phyloP scores from a whole-genome alignment of 805 yeast genomes.

The Ogataea philodendri region DNA sequence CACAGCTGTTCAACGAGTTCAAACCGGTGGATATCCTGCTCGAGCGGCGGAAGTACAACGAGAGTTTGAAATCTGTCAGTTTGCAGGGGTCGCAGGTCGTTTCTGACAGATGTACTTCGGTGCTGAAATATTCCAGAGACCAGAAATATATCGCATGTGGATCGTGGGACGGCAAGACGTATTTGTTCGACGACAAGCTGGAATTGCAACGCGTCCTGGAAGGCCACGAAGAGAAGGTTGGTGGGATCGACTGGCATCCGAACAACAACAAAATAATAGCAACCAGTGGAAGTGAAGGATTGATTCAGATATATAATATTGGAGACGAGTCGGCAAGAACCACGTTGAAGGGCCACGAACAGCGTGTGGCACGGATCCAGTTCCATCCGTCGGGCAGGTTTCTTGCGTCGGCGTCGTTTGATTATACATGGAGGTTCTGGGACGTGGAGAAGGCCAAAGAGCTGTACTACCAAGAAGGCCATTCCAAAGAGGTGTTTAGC shows the following conservation, averaged over 20 bases:
- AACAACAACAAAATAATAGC: conserved; percentile 26
- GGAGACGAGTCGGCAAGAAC: conserved; percentile 7
- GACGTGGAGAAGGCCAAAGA: conserved; percentile 53
- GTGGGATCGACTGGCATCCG: conserved; percentile 64
- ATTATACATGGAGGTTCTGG: conserved; percentile 88
- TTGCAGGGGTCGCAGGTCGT: conserved; percentile 68
- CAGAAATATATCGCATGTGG: conserved; percentile 53
- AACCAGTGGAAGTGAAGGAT: conserved; percentile 48
- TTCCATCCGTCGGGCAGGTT: conserved; percentile 63
- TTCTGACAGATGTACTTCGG: conserved; percentile 67
- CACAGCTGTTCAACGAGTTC: conserved; percentile 27
- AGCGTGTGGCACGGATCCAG: conserved; percentile 57
- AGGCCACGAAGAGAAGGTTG: conserved; percentile 65
- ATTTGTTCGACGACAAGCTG: conserved; percentile 46
- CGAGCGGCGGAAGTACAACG: conserved; percentile 18
- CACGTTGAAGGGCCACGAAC: conserved; percentile 42
- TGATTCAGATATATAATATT: conserved; percentile 25
- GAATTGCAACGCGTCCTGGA: conserved; percentile 28
- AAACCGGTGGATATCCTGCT: conserved; percentile 27
- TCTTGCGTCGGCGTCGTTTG: conserved; percentile 73
- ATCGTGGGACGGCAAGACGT: conserved; percentile 80
- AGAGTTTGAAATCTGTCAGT: conserved; percentile 36
- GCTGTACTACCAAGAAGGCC: conserved; percentile 80
- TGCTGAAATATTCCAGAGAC: conserved; percentile 45
- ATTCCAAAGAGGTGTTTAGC: conserved; percentile 65